A percentile compares a stretch with the other conserved stretches of the same genome.
phyloP scores from a whole-genome alignment of 1,284 basidiomycete species.

The Trichosporon faecale region DNA sequence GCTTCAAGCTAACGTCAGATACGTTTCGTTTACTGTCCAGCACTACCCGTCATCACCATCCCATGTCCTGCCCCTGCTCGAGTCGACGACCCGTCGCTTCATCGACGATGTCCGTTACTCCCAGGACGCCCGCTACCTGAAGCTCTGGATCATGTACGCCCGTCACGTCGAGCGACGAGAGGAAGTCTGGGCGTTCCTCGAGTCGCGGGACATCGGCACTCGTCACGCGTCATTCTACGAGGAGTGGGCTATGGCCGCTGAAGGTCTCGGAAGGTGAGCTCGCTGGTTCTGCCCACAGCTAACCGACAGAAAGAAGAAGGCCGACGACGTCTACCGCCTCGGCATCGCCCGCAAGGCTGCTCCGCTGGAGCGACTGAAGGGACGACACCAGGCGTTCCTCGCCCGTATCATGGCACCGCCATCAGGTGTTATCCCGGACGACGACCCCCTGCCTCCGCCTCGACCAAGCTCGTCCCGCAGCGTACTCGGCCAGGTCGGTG shows the following conservation, averaged over 20 bases:
- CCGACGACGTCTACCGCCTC: constrained; percentile 76
- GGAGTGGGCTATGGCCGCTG: constrained; percentile 74
- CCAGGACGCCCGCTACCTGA: constrained; percentile 82
- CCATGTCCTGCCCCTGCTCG: constrained; percentile 68
- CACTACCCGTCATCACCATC: constrained; percentile 63
- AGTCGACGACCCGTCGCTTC: constrained; percentile 73
- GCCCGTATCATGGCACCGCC: constrained; percentile 60
- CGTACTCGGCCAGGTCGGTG: constrained; percentile 34
- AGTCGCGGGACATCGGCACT: constrained; percentile 74
- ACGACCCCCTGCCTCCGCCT: constrained; percentile 29
- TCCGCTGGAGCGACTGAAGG: constrained; percentile 80
- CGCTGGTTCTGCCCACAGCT: neutral
- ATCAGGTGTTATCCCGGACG: constrained; percentile 41
- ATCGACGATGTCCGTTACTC: constrained; percentile 74
- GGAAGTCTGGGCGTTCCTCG: constrained; percentile 71
- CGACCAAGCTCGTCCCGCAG: constrained; percentile 6
- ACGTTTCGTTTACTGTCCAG: constrained; percentile 53
- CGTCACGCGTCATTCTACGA: constrained; percentile 76
- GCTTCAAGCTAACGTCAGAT: constrained; percentile 30
- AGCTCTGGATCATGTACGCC: constrained; percentile 80
- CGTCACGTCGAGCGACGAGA: constrained; percentile 59
- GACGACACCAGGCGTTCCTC: constrained; percentile 77
- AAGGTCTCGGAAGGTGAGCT: constrained; percentile 67
- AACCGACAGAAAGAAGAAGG: constrained; percentile 62
- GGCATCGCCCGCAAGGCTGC: constrained; percentile 79